Base-by-base conservation (phyloP, 768 basidiomycete species). In the Suillus subaureus region DNA sequence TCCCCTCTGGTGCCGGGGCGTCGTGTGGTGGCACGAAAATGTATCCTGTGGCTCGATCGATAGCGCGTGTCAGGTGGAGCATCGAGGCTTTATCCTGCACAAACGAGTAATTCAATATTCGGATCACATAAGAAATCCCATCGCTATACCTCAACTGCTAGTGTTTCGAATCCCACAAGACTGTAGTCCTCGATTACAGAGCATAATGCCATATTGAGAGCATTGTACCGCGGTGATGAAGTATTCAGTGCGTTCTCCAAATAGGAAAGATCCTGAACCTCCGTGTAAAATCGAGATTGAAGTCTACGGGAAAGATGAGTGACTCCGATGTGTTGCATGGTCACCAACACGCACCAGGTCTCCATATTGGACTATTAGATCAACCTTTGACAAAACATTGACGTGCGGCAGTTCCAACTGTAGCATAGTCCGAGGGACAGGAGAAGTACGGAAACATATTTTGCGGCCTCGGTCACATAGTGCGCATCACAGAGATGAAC, bases 321-420 rank as follows among this genome's bases (percentile, higher is more conserved):
- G 9, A 40, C 28, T 61, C 23, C 61, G 42, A 31, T 45, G 37
- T n/a, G 40, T 16, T 16, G 40, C 18, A 21, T 54, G 55, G 58
- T n/a, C 49, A 35, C 33, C 42, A 23, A n/a, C 5, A 74, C 85
- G 55, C 71, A 96, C 96, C 51, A 99, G 83, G 67, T 97, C 94
- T 13, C 97, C 97, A 67, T 97, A 96, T 69, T 91, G 87, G 21
- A 85, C 82, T 21, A 99, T 81, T n/a, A 98, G 80, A 78, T 99
- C 97, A 63, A 99, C 84, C 78, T 99, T 99, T 11, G 94, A 96
- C 16, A 99, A 82, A 3, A 99, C 97, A 73, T 99, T 99, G 79
- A 99, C 83, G 74, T 99, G 97, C 0, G 97, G 97, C n/a, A 99
- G 85, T 72, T 97, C 97, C 63, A 99, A 85, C 72, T 98, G 96